phyloP scores from a whole-genome alignment of 2,329 filamentous ascomycete species.

The Arthrobotrys iridis region DNA sequence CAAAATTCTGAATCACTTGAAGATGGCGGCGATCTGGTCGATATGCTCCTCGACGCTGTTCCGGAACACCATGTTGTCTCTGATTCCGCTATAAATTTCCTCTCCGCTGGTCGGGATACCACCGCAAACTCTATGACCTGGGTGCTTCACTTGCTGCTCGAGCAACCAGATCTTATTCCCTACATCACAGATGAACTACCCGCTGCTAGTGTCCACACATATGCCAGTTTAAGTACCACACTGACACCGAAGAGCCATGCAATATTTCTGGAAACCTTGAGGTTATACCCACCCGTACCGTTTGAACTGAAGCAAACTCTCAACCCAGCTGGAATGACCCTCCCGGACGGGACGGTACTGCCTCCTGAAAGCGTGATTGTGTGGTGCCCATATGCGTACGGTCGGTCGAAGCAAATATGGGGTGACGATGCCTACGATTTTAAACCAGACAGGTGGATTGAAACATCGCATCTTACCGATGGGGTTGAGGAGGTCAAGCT shows the following conservation, averaged over 20 bases:
- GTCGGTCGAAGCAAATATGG: slow-evolving; percentile 65
- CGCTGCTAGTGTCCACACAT: slow-evolving; percentile 66
- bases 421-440: slow-evolving; percentile 62
- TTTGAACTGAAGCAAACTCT: slow-evolving; percentile 74
- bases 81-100: slow-evolving; percentile 73
- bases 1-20: not conserved
- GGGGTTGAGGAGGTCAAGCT: slow-evolving; percentile 17
- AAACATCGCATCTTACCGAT: not conserved
- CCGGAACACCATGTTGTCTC: slow-evolving; percentile 69
- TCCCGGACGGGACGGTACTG: slow-evolving; percentile 70
- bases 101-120: slow-evolving; percentile 73
- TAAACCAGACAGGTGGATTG: slow-evolving; percentile 62
- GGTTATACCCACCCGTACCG: slow-evolving; percentile 72
- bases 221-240: slow-evolving; percentile 56
- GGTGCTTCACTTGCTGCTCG: slow-evolving; percentile 71
- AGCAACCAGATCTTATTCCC: slow-evolving; percentile 63
- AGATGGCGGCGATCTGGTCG: slow-evolving; percentile 67
- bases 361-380: slow-evolving; percentile 68
- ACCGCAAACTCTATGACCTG: slow-evolving; percentile 73
- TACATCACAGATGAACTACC: slow-evolving; percentile 63
- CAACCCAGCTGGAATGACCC: slow-evolving; percentile 13
- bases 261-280: slow-evolving; percentile 71
- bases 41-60: slow-evolving; percentile 70
- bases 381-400: slow-evolving; percentile 74
- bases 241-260: slow-evolving; percentile 60